Evolutionary conservation across 225 moss, liverwort and hornwort species (phyloP), one percentile per base, ranked within the genome.

Genomic region (Polytrichum commune): DNA sequence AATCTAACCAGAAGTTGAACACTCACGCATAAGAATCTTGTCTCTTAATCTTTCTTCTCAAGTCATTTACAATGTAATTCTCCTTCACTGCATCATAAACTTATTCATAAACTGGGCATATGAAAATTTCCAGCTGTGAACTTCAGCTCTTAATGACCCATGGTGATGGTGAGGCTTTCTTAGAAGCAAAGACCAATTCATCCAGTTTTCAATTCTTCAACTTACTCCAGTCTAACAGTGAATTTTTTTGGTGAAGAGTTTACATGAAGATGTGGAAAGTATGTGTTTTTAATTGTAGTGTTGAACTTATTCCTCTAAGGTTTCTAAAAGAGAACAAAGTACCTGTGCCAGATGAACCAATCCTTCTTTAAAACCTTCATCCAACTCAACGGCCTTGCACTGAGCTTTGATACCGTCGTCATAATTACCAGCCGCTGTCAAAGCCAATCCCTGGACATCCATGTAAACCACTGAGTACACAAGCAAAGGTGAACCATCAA

Each of bases 281-380:
- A 46, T 46, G 46, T 46, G 13, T 35, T 32, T 9, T 35, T 35
- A 46, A 46, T 7, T 46, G 13, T 46, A 46, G 46, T 13, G 46
- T 13, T 46, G 46, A 46, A 46, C 46, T 16, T 16, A 16, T 46
- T 13, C 27, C 46, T 26, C 10, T 60, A 10, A 70, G 46, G 71
- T 71, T 22, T 46, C 46, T 46, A 13, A 46, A 54, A 23, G 60
- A 54, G 8, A 28, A n/a, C 7, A 28, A 26, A 67, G 54, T 80
- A 93, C 93, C 91, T 93, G 91, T 69, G 93, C 93, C 53, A 93
- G 64, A 65, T 93, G 93, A 13, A 81, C 84, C 93, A 89, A 93
- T 68, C 85, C 93, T 83, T 93, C 91, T 72, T 91, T 93, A 64
- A 90, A 84, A 75, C 78, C 83, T 53, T 82, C 79, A 74, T 93